Evolutionary conservation across 345 rosid genomes (phyloP).

Genomic region (Clarkia xantiana): DNA sequence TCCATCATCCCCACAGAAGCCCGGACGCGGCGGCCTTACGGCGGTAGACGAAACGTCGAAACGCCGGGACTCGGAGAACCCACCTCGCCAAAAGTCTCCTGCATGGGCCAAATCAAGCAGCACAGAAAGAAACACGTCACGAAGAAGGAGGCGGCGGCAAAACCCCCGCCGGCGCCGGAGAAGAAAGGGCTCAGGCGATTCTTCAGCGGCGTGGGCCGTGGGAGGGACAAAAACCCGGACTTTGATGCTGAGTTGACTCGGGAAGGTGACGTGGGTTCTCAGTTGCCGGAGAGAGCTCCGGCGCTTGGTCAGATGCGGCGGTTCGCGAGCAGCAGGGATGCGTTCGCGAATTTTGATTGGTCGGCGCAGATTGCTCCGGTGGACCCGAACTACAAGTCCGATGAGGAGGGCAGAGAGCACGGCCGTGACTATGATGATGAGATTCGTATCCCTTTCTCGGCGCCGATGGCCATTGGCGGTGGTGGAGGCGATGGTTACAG

Average conservation of each 20-base stretch:
- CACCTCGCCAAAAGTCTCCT: slow-evolving; percentile 76
- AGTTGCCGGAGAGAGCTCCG: slow-evolving; percentile 28
- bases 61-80: slow-evolving; percentile 33
- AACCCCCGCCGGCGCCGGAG: slow-evolving; percentile 8
- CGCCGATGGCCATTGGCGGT: slow-evolving; percentile 35
- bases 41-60: slow-evolving; percentile 10
- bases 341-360: slow-evolving; percentile 55
- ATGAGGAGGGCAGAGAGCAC: slow-evolving; percentile 26
- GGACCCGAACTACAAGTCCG: slow-evolving; percentile 31
- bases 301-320: slow-evolving; percentile 60
- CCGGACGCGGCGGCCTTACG: slow-evolving; percentile 29
- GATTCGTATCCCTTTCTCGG: slow-evolving; percentile 52
- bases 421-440: slow-evolving; percentile 25
- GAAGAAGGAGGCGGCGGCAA: slow-evolving; percentile 3
- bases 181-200: slow-evolving; percentile 30
- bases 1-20: slow-evolving; percentile 52
- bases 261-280: not conserved
- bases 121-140: slow-evolving; percentile 22
- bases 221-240: slow-evolving; percentile 12
- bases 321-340: slow-evolving; percentile 59
- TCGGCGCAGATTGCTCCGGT: slow-evolving; percentile 38
- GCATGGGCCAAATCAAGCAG: slow-evolving; percentile 85
- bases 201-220: slow-evolving; percentile 11
- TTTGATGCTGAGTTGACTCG: not conserved
- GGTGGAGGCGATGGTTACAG: not conserved